These are phyloP conservation scores for Grammothele lineata DNA, from an alignment of 768 basidiomycete species.

Conservation along the genomic window DNA sequence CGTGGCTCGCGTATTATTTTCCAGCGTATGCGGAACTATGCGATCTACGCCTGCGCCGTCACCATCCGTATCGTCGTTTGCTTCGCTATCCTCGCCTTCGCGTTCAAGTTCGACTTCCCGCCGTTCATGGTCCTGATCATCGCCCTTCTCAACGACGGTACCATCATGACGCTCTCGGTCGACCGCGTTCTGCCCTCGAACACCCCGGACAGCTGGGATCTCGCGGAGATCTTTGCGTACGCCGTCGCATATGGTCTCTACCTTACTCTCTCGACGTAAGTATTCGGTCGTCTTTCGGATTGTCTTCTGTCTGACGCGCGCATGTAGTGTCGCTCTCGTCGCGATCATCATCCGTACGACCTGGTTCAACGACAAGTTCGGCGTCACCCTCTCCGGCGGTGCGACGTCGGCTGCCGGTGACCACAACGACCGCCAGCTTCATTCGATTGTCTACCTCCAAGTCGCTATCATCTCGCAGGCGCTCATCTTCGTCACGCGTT, in stretches of 20 bases:
- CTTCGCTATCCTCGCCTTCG: conserved; percentile 93
- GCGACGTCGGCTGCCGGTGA: conserved; percentile 24
- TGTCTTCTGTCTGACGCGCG: conserved; percentile 5
- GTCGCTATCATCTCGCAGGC: conserved; percentile 99
- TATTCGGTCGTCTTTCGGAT: conserved; percentile 15
- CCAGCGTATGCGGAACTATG: conserved; percentile 99
- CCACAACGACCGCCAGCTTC: conserved; percentile 69
- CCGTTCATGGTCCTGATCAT: conserved; percentile 99
- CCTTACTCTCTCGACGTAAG: conserved; percentile 87
- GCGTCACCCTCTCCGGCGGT: conserved; percentile 49
- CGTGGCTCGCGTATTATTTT: conserved; percentile 98
- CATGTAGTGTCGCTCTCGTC: conserved; percentile 64
- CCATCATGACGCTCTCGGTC: conserved; percentile 97
- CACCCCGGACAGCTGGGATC: conserved; percentile 93
- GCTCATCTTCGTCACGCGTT: conserved; percentile 92
- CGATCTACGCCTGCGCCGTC: conserved; percentile 92
- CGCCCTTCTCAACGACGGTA: conserved; percentile 95
- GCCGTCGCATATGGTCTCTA: conserved; percentile 95
- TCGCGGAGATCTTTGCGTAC: conserved; percentile 93
- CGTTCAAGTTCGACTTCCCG: conserved; percentile 98
- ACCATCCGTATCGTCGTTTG: conserved; percentile 99
- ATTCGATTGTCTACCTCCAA: conserved; percentile 92
- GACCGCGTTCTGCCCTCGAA: conserved; percentile 93
- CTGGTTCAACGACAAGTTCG: conserved; percentile 89
- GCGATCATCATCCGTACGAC: conserved; percentile 79